Conservation (phyloP, 192 early-diverging fungal genomes). For the Haplosporangium gracile region DNA sequence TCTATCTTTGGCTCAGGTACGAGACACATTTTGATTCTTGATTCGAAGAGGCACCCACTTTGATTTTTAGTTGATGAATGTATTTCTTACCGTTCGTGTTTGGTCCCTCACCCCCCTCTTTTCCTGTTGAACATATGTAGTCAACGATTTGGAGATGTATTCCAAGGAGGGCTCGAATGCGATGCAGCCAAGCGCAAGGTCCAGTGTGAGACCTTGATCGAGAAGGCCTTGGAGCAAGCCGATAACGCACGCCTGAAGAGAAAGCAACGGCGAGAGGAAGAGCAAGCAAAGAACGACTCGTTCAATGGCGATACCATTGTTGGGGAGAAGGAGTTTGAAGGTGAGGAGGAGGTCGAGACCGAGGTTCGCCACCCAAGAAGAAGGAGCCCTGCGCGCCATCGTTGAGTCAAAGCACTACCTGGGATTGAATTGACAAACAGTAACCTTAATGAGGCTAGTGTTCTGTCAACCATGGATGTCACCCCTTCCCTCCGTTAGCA, state of each 20-base stretch:
- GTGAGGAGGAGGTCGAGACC: background rate
- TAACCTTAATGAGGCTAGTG: background rate
- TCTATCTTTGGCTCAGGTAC: constrained; percentile 92
- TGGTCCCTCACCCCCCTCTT: background rate
- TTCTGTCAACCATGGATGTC: background rate
- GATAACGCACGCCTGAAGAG: constrained; percentile 49
- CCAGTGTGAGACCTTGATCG: constrained; percentile 35
- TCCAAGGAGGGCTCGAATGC: constrained; percentile 33
- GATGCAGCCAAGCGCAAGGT: constrained; percentile 32
- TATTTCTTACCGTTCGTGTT: background rate
- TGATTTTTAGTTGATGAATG: background rate
- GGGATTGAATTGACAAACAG: no score
- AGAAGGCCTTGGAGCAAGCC: constrained; percentile 25
- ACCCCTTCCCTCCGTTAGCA: background rate
- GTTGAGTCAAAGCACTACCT: background rate
- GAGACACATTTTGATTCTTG: background rate
- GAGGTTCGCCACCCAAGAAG: background rate
- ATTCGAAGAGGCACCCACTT: background rate
- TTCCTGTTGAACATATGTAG: constrained; percentile 8
- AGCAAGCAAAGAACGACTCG: background rate
- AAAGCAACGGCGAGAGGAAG: constrained; percentile 6
- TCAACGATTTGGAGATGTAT: constrained; percentile 36
- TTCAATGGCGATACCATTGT: background rate
- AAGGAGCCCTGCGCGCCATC: background rate
- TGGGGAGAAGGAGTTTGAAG: background rate